Evolutionary conservation across 208 protist species (phyloP).

Genomic region (Acanthamoeba royreba): DNA sequence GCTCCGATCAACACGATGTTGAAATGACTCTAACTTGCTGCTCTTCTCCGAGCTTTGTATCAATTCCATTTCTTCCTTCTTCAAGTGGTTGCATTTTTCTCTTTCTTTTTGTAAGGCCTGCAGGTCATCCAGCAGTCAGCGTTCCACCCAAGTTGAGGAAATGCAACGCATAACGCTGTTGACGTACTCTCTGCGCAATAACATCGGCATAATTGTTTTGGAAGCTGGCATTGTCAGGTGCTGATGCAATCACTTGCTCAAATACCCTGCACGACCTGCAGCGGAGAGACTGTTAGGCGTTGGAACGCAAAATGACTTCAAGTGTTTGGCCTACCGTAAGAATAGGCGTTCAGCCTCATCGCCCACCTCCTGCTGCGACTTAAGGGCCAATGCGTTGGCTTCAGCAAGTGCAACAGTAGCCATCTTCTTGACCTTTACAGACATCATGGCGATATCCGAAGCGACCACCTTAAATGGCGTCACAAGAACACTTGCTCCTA

Average conservation of each 20-base stretch:
- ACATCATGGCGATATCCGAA: background rate
- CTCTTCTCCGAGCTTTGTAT: background rate
- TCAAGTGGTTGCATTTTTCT: background rate
- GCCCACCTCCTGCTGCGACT: slow-evolving; percentile 8
- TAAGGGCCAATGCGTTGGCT: background rate
- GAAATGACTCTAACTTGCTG: background rate
- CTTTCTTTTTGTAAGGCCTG: background rate
- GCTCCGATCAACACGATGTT: background rate
- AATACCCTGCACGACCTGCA: background rate
- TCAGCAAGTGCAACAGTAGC: background rate
- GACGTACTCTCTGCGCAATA: background rate
- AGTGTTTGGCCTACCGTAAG: background rate
- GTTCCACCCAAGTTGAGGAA: background rate
- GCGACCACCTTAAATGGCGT: slow-evolving; percentile 10
- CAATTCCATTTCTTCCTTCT: background rate
- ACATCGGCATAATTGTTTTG: slow-evolving; percentile 19
- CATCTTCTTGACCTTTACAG: background rate
- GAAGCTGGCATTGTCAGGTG: background rate
- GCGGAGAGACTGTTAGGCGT: too few species aligned
- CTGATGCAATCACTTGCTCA: background rate
- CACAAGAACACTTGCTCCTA: background rate
- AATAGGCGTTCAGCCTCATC: slow-evolving; percentile 12
- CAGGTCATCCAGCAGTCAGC: background rate
- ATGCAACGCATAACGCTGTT: too few species aligned
- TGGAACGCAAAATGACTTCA: too few species aligned